Evolutionary conservation across 225 moss, liverwort and hornwort genomes (phyloP), one percentile per base, ranked within the genome.

Genomic region (Neckera pumila): DNA sequence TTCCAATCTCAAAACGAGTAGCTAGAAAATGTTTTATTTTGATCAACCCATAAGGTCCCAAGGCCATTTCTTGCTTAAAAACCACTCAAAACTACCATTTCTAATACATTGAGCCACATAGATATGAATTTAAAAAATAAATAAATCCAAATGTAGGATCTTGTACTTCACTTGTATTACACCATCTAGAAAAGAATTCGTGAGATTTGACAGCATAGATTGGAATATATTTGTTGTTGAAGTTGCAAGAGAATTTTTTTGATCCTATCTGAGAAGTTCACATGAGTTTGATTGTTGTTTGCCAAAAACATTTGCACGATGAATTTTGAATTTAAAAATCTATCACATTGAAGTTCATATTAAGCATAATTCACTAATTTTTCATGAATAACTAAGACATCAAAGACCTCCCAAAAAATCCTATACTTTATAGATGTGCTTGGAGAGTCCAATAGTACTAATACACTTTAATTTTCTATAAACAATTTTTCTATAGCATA

Each of bases 201-300:
- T 71, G 8, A 26, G 3, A 0, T 71, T 26, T 42, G 42, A 42
- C 5, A 3, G 0, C 5, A 16, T 27, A 27, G 9, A 42, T 71
- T 71, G 42, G 15, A 71, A 42, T 26, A 27, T 27, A 27, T 14
- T 71, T 4, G 14, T 14, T 40, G 25, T 70, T 70, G 70, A 40
- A 70, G 70, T 70, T 67, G 7, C 2, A 12, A 22, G 2, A 67
- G 19, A 7, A 7, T n/a, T n/a, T 21, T n/a, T 12, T 21, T 3
- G 7, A 67, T 1, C 9, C 7, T 21, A n/a, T 0, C 4, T 0
- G 4, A 67, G 12, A 67, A 12, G 12, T 67, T n/a, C 0, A 67
- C 0, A n/a, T 67, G 22, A 22, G 7, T 67, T 67, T n/a, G 12
- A 6, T 0, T 2, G 0, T 0, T 0, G 1, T 11, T 67, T n/a